phyloP scores from a whole-genome alignment of 495 filamentous ascomycete species.

The Copromyces sp. region DNA sequence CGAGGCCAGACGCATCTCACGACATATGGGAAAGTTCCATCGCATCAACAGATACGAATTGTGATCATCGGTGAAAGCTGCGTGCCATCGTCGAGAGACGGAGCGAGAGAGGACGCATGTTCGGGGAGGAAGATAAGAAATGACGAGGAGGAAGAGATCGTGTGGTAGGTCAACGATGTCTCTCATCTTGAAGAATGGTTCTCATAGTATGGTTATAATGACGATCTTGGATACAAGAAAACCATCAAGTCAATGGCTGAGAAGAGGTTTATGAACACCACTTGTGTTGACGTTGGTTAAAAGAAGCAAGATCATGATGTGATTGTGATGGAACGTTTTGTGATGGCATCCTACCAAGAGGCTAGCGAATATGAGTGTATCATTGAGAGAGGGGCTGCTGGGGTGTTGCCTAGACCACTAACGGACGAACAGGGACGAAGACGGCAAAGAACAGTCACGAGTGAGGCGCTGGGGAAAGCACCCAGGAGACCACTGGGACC shows the following conservation, averaged over 20 bases:
- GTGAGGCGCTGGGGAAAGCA: not conserved
- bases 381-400: not conserved
- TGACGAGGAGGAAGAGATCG: constrained; percentile 43
- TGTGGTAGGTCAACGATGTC: constrained; percentile 42
- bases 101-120: constrained; percentile 46
- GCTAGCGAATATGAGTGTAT: not conserved
- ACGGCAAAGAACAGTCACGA: not conserved
- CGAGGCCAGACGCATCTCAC: constrained; percentile 38
- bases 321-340: not conserved
- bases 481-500: not conserved
- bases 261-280: not conserved
- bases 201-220: not conserved
- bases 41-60: constrained; percentile 38
- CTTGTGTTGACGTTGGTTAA: not conserved
- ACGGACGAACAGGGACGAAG: not conserved
- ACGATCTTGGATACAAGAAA: not conserved
- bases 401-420: not conserved
- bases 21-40: constrained; percentile 43
- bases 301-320: not conserved
- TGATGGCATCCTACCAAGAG: not conserved
- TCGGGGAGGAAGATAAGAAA: constrained; percentile 38
- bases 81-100: constrained; percentile 45
- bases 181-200: constrained; percentile 14
- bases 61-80: constrained; percentile 41
- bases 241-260: not conserved